A percentile compares a stretch with the other conserved stretches of the same genome.
These are phyloP conservation scores for Oenanthe javanica DNA, from an alignment of 140 eudicot species.

Conservation along the genomic window DNA sequence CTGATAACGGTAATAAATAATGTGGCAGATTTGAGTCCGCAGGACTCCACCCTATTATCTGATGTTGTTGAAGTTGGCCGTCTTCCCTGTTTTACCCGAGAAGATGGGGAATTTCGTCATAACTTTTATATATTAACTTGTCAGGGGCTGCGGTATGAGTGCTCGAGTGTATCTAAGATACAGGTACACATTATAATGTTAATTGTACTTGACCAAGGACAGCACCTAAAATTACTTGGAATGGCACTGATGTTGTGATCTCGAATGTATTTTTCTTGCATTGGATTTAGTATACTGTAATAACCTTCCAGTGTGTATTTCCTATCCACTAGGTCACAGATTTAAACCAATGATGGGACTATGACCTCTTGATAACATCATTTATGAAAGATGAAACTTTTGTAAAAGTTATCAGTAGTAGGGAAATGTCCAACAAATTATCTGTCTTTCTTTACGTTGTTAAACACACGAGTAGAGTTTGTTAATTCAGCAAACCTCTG, in stretches of 20 bases:
- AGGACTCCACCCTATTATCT: constrained; percentile 70
- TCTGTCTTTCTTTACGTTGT: not conserved
- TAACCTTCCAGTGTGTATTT: not conserved
- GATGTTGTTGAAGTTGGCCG: constrained; percentile 79
- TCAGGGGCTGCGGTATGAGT: constrained; percentile 73
- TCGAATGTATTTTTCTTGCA: not conserved
- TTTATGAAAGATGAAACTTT: not conserved
- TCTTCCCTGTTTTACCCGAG: constrained; percentile 51
- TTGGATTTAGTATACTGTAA: not conserved
- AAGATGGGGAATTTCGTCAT: constrained; percentile 61
- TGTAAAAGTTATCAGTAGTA: not conserved
- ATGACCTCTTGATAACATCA: not conserved
- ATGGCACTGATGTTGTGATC: not conserved
- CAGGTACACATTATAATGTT: constrained; percentile 39
- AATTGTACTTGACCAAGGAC: not conserved
- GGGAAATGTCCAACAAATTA: not conserved
- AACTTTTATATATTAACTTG: constrained; percentile 68
- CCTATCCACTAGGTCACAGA: not conserved
- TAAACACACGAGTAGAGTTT: not conserved
- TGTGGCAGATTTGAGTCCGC: constrained; percentile 84
- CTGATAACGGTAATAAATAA: not conserved
- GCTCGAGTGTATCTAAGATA: constrained; percentile 64
- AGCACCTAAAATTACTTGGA: not conserved
- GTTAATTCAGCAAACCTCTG: not conserved
- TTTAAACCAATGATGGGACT: not conserved